Conservation (phyloP, 1,284 basidiomycete genomes). For the Sporisorium iseilematis-ciliati region DNA sequence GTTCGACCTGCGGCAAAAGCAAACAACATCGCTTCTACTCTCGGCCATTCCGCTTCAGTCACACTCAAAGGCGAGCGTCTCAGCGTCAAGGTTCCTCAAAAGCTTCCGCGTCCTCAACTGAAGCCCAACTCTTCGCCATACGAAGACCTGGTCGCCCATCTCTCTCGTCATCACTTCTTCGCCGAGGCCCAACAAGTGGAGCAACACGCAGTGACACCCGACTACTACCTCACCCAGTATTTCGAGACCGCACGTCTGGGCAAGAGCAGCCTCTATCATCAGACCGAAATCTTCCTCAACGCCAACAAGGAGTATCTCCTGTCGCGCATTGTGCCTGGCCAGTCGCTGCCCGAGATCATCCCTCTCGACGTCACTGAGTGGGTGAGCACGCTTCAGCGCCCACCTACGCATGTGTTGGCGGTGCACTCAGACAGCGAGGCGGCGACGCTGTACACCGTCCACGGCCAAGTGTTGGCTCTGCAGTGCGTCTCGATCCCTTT, state of each 20-base stretch:
- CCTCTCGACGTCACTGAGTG: conserved; percentile 27
- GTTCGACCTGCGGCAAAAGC: conserved; percentile 8
- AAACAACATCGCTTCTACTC: conserved; percentile 4
- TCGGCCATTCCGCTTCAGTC: conserved; percentile 16
- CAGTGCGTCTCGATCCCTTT: conserved; percentile 55
- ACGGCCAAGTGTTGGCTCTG: conserved; percentile 37
- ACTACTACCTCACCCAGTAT: conserved; percentile 36
- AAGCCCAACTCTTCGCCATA: conserved; percentile 42
- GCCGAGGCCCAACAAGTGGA: conserved; percentile 29
- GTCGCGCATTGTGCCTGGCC: conserved; percentile 10
- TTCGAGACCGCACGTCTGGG: conserved; percentile 34
- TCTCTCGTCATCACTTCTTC: conserved; percentile 41
- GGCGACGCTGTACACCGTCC: conserved; percentile 37
- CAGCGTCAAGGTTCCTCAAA: conserved; percentile 42
- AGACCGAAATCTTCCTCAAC: conserved; percentile 34
- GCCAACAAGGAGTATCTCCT: conserved; percentile 19
- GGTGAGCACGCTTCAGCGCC: conserved; percentile 8
- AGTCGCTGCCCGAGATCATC: conserved; percentile 21
- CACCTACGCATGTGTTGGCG: conserved; percentile 45
- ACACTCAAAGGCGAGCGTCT: conserved; percentile 32
- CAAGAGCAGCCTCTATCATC: conserved; percentile 40
- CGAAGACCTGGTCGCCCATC: conserved; percentile 39
- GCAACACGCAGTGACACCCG: conserved; percentile 21
- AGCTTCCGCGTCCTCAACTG: conserved; percentile 33
- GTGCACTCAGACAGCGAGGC: conserved; percentile 33